Evolutionary conservation across 768 basidiomycete species (phyloP).

Genomic region (Termitomyces sp.): DNA sequence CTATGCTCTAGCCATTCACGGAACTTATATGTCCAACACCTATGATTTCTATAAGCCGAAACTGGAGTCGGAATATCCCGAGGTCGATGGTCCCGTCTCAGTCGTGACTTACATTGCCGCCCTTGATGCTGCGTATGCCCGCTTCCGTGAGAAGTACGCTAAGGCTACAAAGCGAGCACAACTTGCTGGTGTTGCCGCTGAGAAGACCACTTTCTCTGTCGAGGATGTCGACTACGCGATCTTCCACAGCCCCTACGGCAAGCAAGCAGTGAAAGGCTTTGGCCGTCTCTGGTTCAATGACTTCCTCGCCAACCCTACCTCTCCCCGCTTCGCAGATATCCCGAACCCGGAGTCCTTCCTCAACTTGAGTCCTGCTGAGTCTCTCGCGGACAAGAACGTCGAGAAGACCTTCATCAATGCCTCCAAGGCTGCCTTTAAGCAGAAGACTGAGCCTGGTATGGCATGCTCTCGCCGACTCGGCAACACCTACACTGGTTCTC

Average conservation of each 20-base stretch:
- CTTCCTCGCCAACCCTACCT: slow-evolving; percentile 76
- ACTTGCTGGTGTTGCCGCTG: slow-evolving; percentile 35
- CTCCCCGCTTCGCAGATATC: slow-evolving; percentile 67
- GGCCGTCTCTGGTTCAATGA: slow-evolving; percentile 92
- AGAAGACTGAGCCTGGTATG: slow-evolving; percentile 80
- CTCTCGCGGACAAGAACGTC: slow-evolving; percentile 90
- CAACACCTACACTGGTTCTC: slow-evolving; percentile 98
- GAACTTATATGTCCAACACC: slow-evolving; percentile 95
- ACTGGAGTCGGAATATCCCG: slow-evolving; percentile 92
- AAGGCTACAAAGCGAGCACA: slow-evolving; percentile 55
- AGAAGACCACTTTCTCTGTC: slow-evolving; percentile 62
- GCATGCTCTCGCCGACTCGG: slow-evolving; percentile 88
- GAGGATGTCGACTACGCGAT: slow-evolving; percentile 88
- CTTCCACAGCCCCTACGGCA: slow-evolving; percentile 98
- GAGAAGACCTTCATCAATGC: slow-evolving; percentile 92
- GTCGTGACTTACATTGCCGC: slow-evolving; percentile 94
- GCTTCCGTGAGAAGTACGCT: slow-evolving; percentile 80
- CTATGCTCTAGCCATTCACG: slow-evolving; percentile 75
- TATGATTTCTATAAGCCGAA: slow-evolving; percentile 99
- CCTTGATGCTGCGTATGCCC: slow-evolving; percentile 84
- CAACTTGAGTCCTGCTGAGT: slow-evolving; percentile 61
- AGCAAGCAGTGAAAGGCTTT: slow-evolving; percentile 96
- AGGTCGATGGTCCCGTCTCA: slow-evolving; percentile 96
- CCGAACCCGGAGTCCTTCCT: slow-evolving; percentile 72
- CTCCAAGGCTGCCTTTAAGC: slow-evolving; percentile 71